These are phyloP conservation scores for Trichosporon sp. DNA, from an alignment of 1,284 basidiomycete genomes.

Conservation along the genomic window DNA sequence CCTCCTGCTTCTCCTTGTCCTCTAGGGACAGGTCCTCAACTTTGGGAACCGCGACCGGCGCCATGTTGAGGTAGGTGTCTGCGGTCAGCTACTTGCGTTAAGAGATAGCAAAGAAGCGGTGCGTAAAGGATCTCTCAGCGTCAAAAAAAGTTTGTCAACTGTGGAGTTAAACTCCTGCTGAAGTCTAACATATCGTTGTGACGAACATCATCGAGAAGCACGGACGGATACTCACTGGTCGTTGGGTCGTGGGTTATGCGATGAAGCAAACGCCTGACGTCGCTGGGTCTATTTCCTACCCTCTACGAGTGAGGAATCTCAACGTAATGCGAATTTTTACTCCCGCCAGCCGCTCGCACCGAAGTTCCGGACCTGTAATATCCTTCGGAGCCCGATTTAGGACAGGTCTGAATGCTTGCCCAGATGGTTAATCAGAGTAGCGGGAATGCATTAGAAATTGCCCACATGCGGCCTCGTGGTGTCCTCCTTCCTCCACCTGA, in stretches of 20 bases:
- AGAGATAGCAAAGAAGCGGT: too few species aligned
- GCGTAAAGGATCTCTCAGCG: constrained; percentile 34
- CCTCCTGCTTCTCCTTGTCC: constrained; percentile 44
- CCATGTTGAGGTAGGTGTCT: constrained; percentile 32
- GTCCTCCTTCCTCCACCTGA: background rate
- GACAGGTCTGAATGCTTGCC: background rate
- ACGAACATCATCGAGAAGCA: constrained; percentile 35
- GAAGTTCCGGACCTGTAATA: background rate
- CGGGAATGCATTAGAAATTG: too few species aligned
- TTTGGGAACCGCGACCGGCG: constrained; percentile 42
- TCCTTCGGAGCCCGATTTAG: background rate
- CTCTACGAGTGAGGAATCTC: too few species aligned
- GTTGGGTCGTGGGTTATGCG: background rate
- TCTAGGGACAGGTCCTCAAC: constrained; percentile 42
- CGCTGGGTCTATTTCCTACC: background rate
- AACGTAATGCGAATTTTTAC: background rate
- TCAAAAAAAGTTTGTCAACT: constrained; percentile 41
- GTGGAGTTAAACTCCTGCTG: constrained; percentile 41
- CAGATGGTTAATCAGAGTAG: background rate
- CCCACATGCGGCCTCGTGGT: background rate
- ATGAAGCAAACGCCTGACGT: constrained; percentile 1
- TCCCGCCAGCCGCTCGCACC: background rate
- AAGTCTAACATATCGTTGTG: constrained; percentile 52
- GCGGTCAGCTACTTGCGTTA: constrained; percentile 13
- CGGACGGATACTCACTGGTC: constrained; percentile 5